phyloP scores from a whole-genome alignment of 345 rosid genomes.

The Syzygium grande region DNA sequence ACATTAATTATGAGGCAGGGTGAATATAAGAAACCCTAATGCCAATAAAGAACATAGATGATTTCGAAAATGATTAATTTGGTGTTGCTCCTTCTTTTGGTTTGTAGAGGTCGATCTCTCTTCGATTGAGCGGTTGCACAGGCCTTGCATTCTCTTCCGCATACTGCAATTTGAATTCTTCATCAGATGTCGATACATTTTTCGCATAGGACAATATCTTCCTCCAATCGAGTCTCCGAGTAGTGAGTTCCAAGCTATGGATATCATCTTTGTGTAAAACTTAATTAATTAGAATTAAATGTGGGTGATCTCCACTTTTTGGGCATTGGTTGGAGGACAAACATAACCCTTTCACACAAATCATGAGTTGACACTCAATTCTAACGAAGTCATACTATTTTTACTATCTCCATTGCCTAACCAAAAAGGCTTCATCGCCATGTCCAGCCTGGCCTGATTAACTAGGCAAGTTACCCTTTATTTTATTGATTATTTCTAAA shows the following conservation, averaged over 20 bases:
- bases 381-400: background rate
- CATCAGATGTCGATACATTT: background rate
- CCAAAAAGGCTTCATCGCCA: background rate
- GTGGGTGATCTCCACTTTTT: background rate
- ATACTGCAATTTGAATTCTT: slow-evolving; percentile 14
- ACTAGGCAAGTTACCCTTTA: background rate
- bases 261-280: no score
- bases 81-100: background rate
- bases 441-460: background rate
- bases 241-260: background rate
- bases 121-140: slow-evolving; percentile 21
- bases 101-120: slow-evolving; percentile 7
- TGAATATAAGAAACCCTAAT: background rate
- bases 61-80: background rate
- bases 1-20: background rate
- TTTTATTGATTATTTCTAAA: background rate
- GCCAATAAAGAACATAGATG: background rate
- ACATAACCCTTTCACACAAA: background rate
- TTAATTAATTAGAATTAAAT: background rate
- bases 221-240: background rate
- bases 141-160: slow-evolving; percentile 47
- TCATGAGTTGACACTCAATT: background rate
- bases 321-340: background rate
- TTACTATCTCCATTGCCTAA: background rate
- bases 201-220: background rate